A percentile compares a stretch with the other conserved stretches of the same genome.
Evolutionary conservation across 2,329 filamentous ascomycete species (phyloP).

Genomic region (Exophiala aquamarina): DNA sequence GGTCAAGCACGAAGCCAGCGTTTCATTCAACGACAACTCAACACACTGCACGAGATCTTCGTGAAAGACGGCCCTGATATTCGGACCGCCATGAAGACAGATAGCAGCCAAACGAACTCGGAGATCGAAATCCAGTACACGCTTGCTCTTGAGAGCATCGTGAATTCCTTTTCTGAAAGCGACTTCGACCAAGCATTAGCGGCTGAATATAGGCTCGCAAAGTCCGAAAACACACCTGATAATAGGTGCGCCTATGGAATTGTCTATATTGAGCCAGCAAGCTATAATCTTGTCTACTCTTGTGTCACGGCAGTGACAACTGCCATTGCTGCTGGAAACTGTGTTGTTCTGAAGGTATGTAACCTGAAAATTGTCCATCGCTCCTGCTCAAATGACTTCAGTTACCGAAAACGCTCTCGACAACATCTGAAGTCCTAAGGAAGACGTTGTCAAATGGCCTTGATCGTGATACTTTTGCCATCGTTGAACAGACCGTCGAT

Average conservation of each 20-base stretch:
- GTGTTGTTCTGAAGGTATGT: slow-evolving; percentile 33
- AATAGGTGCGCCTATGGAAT: background rate
- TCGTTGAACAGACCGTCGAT: background rate
- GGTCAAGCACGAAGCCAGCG: slow-evolving; percentile 2
- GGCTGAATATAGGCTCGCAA: slow-evolving; percentile 1
- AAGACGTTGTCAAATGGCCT: background rate
- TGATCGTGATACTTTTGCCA: background rate
- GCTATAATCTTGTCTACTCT: slow-evolving; percentile 34
- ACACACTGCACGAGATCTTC: slow-evolving; percentile 1
- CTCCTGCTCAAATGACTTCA: background rate
- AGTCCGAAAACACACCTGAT: background rate
- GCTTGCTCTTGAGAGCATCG: slow-evolving; percentile 1
- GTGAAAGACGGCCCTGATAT: background rate
- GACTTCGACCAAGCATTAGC: slow-evolving; percentile 1
- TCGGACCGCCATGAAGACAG: background rate
- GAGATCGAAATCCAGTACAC: slow-evolving; percentile 6
- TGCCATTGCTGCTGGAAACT: slow-evolving; percentile 38
- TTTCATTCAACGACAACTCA: slow-evolving; percentile 6
- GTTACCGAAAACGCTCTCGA: background rate
- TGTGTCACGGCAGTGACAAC: slow-evolving; percentile 33
- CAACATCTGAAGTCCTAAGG: background rate
- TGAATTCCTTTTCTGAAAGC: background rate
- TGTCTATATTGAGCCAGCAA: slow-evolving; percentile 34
- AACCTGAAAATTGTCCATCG: background rate
- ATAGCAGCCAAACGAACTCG: background rate